These are phyloP conservation scores for Scopulariopsis brevicaulis DNA, from an alignment of 2,329 filamentous ascomycete species.

Conservation along the genomic window DNA sequence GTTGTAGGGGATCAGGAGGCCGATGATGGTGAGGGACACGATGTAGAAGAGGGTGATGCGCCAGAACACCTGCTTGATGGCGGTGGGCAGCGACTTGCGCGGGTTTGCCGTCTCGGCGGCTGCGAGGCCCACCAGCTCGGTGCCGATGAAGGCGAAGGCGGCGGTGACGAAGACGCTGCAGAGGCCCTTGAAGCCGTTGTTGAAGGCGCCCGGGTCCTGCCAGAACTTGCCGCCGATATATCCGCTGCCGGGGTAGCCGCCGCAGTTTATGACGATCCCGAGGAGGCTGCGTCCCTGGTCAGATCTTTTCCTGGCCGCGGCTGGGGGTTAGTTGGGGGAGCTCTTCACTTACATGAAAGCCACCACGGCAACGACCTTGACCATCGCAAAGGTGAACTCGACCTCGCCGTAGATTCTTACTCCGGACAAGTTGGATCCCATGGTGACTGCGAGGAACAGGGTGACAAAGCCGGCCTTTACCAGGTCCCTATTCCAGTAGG, in stretches of 20 bases:
- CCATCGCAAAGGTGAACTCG: constrained; percentile 75
- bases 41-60: constrained; percentile 86
- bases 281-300: constrained; percentile 47
- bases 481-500: constrained; percentile 61
- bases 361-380: constrained; percentile 79
- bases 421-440: constrained; percentile 77
- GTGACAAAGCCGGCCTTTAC: constrained; percentile 69
- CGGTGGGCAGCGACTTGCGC: constrained; percentile 70
- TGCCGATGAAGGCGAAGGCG: constrained; percentile 66
- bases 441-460: constrained; percentile 66
- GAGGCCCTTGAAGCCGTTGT: constrained; percentile 75
- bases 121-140: constrained; percentile 65
- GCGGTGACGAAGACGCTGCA: constrained; percentile 69
- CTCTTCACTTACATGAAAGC: constrained; percentile 62
- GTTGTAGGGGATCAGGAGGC: constrained; percentile 68
- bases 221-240: constrained; percentile 78
- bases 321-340: background rate
- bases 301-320: background rate
- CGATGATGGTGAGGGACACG: constrained; percentile 68
- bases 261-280: constrained; percentile 76
- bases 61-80: constrained; percentile 93
- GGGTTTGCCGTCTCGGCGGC: constrained; percentile 72
- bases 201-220: constrained; percentile 70
- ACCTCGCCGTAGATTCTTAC: constrained; percentile 84
- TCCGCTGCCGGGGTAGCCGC: constrained; percentile 58